Evolutionary conservation across 2,329 filamentous ascomycete genomes (phyloP).

Genomic region (Fusarium sp.): DNA sequence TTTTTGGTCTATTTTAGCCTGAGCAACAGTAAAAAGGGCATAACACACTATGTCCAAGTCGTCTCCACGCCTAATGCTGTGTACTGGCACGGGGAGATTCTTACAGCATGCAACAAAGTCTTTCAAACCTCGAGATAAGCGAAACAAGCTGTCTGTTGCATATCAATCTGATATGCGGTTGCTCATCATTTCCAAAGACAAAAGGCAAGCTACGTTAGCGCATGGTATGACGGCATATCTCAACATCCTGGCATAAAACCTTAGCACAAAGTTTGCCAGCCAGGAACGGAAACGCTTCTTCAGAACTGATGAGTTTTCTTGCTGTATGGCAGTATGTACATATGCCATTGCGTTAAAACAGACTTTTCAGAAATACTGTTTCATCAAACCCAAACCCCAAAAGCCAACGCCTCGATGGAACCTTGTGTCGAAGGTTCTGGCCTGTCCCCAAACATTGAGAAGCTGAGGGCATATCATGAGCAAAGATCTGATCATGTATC

Average conservation of each 20-base stretch:
- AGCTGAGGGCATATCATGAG: neutral
- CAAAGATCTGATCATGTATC: neutral
- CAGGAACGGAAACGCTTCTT: neutral
- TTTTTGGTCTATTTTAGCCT: neutral
- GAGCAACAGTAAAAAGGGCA: neutral
- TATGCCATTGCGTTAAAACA: neutral
- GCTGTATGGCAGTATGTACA: neutral
- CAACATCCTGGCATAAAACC: constrained; percentile 5
- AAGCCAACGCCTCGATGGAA: neutral
- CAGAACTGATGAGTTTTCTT: neutral
- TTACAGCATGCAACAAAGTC: neutral
- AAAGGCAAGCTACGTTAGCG: neutral
- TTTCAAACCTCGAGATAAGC: constrained; percentile 14
- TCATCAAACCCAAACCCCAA: neutral
- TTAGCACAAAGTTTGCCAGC: neutral
- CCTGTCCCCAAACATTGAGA: neutral
- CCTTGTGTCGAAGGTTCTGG: neutral
- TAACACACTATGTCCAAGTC: neutral
- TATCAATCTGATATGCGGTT: neutral
- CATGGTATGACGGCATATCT: constrained; percentile 24
- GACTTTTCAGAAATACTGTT: constrained; percentile 5
- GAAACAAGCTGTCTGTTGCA: constrained; percentile 11
- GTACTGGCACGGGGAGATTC: neutral
- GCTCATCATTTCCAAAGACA: neutral
- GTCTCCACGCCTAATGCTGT: neutral